Base-by-base conservation (phyloP, 208 protist genomes). In the Leishmania tarentolae region DNA sequence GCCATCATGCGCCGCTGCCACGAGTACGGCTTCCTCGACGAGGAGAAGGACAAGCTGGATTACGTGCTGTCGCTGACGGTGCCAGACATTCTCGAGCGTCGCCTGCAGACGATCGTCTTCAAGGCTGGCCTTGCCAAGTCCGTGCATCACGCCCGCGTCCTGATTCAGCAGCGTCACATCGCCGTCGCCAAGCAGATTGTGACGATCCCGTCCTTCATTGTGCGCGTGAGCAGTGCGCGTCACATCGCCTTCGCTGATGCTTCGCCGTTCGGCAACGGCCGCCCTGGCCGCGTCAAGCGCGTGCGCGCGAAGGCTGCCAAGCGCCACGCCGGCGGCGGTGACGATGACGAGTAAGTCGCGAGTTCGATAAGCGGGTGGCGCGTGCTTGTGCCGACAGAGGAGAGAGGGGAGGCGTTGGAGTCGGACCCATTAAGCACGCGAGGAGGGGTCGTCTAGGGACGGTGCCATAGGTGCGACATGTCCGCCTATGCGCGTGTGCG, bases 111-210 rank as follows among this genome's bases (percentile, higher is more conserved):
- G 56, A 87, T 99, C 74, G 98, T 99, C 47, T 99, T 99, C 96
- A 99, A 99, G 91, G 89, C 95, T 28, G 97, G 96, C 76, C 95
- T 99, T 77, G 99, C 99, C 87, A 99, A 99, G 91, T 99, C 99
- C 50, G 99, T 99, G 85, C 99, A 99, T 95, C 99, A 99, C 93
- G 98, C 99, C 83, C 99, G 99, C 88, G 96, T 99, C 47, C 93
- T 99, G 47, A 99, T 99, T 92, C 90, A 94, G 79, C 99, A 99
- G 92, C 95, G 99, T 85, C 99, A 99, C 98, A 99, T 99, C 90
- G 96, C 98, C 75, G 99, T 99, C 74, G 99, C 99, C 82, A 99
- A 99, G 92, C 99, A 99, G 96, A 97, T 99, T 84, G 99, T 99
- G 57, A 99, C 99, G 86, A 98, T 99, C 79, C 99, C 99, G 56